Evolutionary conservation across 164 flowering plant species (phyloP), one percentile per base, ranked within the genome.

Genomic region (Nelumbo lutea): DNA sequence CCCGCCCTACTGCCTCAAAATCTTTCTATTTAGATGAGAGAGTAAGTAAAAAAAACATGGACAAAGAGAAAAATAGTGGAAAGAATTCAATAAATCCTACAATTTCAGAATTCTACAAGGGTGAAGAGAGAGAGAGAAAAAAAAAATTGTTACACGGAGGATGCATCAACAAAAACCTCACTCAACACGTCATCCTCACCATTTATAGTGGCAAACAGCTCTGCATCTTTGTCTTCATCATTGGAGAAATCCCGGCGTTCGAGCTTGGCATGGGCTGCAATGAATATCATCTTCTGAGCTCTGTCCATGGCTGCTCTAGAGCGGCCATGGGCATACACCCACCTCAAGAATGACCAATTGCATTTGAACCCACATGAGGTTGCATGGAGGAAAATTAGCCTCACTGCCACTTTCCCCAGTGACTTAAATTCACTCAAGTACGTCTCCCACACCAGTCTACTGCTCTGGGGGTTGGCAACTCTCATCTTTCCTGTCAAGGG

Each of bases 371-470:
- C 95, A 63, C 90, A 86, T 0, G 96, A 84, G 39, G 96, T 88
- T 14, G 99, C 98, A 59, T 83, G 98, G 57, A 96, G 96, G 71
- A 96, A 96, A 41, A 96, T 88, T 4, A 96, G 90, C 80, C 99
- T 90, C 69, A 90, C 96, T 44, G 98, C 98, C 39, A 96, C 95
- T 78, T 86, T 93, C 60, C 91, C 95, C 44, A 96, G 68, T 0
- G 87, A 80, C 82, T 86, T 87, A 70, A 89, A 93, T 75, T 96
- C 98, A 3, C 86, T 91, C 42, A 96, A 80, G 62, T 87, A 81
- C 9, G 99, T 96, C 64, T 96, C 99, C 99, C 99, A 96, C 27
- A 96, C 98, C 42, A 96, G 95, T 76, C 99, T 80, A 72, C 99
- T 90, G 70, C 99, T 90, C 67, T 90, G 97, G 0, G 98, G 99